Evolutionary conservation across 495 filamentous ascomycete genomes (phyloP), one percentile per base, ranked within the genome.

Genomic region (Penicillium macrosclerotiorum): DNA sequence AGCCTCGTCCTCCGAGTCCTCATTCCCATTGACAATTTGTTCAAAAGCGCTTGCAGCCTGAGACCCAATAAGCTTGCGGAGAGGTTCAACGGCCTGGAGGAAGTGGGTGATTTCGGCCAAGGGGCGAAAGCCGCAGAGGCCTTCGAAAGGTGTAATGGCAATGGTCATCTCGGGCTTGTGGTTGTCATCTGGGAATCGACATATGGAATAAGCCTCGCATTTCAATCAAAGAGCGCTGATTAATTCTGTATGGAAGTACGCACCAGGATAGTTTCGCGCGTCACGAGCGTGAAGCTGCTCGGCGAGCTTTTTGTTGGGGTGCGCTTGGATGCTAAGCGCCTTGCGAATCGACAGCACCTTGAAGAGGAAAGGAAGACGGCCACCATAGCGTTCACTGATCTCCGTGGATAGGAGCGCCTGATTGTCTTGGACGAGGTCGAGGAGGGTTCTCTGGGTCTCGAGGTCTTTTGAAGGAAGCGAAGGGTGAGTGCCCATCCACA

Each of bases 81-180:
- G 72, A 8, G 86, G 75, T 8, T 84, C 76, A 4, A 95, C 77
- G 1, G 79, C 79, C 13, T 81, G 68, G 8, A 99, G 76, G 64
- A 97, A 96, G 62, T 94, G 88, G 3, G 81, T 72, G 37, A 96
- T 92, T 67, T 99, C 89, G 17, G 60, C 75, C 8, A 97, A 69
- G 0, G 93, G 93, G 12, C 93, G 82, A 74, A 98, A 98, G 12
- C 93, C 92, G 58, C 93, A 98, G 20, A 98, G 76, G 5, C 93
- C 93, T 59, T 96, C 93, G 51, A 98, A 98, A 2, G 87, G 84
- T 2, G 93, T 96, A 60, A 98, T 83, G 42, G 93, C 93, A 59
- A 98, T 95, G 42, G 92, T 87, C 93, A 98, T 98, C 67, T 98
- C 93, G 34, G 93, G 93, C 67, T 98, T 98, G 74, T 98, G 93